phyloP scores from a whole-genome alignment of 1,139 yeast genomes.

The Suhomyces taliae region DNA sequence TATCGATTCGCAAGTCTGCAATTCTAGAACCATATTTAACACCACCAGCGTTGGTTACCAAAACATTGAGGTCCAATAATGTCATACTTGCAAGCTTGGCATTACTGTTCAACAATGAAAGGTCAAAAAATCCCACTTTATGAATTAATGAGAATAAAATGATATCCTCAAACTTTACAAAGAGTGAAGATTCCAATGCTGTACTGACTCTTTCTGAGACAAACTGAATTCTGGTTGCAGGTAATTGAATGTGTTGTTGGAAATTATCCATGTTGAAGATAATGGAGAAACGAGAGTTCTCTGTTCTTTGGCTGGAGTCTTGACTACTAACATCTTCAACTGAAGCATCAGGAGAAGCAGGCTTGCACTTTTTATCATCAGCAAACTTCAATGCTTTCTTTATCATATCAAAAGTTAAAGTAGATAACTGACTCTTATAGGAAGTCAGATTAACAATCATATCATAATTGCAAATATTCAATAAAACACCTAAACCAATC shows the following conservation, averaged over 20 bases:
- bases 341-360: background rate
- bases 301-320: background rate
- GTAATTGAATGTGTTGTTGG: constrained; percentile 15
- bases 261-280: constrained; percentile 14
- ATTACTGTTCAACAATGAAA: constrained; percentile 12
- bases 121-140: constrained; percentile 9
- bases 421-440: constrained; percentile 27
- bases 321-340: background rate
- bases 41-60: constrained; percentile 19
- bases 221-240: constrained; percentile 6
- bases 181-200: constrained; percentile 8
- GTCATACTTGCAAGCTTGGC: constrained; percentile 9
- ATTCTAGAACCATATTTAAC: constrained; percentile 15
- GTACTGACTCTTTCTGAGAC: background rate
- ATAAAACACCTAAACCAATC: constrained; percentile 14
- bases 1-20: constrained; percentile 13
- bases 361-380: background rate
- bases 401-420: constrained; percentile 16
- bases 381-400: constrained; percentile 1
- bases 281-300: constrained; percentile 2
- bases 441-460: constrained; percentile 21
- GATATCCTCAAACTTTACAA: constrained; percentile 7
- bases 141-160: constrained; percentile 11
- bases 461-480: constrained; percentile 13
- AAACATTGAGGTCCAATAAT: constrained; percentile 9